Evolutionary conservation across 441 rosid genomes (phyloP), one percentile per base, ranked within the genome.

Genomic region (Brassica hybrid): DNA sequence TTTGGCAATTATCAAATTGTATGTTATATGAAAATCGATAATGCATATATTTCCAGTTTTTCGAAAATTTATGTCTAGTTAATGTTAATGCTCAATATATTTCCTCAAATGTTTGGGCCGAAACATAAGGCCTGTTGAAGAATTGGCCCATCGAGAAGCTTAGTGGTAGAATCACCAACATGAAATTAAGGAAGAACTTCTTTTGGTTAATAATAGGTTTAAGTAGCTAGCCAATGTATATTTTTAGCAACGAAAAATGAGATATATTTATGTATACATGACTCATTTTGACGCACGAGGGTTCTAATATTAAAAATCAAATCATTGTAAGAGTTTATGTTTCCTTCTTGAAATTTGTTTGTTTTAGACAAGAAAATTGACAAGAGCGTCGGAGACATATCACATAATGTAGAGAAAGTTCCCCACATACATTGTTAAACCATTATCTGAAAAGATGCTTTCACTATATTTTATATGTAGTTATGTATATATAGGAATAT

Each of bases 401-500:
- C 38, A 71, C 72, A 77, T 71, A 65, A 65, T 43, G 12, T 57
- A 58, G 72, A 71, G 67, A 57, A 25, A 77, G 67, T 65, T 12
- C 67, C 80, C 60, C 80, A 77, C 72, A 77, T 66, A 59, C 71
- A 78, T 72, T 45, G 76, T 48, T 65, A 65, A 71, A 65, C 72
- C 54, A 71, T 30, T 60, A 77, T 77, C 68, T 77, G 80, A n/a
- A 48, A n/a, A 48, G 17, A 77, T 77, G 80, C 80, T 72, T 61
- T 72, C 68, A 66, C 14, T 18, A 43, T 11, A 16, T n/a, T n/a
- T n/a, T n/a, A n/a, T n/a, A n/a, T n/a, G n/a, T n/a, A n/a, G n/a
- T 9, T 6, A 14, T 1, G 13, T 48, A 48, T 48, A 48, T 71
- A 71, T 19, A 71, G 32, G 80, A 77, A 77, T 72, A 58, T 71